A percentile compares a stretch with the other conserved stretches of the same genome.
phyloP scores from a whole-genome alignment of 2,329 filamentous ascomycete genomes.

The Cercospora sesami region DNA sequence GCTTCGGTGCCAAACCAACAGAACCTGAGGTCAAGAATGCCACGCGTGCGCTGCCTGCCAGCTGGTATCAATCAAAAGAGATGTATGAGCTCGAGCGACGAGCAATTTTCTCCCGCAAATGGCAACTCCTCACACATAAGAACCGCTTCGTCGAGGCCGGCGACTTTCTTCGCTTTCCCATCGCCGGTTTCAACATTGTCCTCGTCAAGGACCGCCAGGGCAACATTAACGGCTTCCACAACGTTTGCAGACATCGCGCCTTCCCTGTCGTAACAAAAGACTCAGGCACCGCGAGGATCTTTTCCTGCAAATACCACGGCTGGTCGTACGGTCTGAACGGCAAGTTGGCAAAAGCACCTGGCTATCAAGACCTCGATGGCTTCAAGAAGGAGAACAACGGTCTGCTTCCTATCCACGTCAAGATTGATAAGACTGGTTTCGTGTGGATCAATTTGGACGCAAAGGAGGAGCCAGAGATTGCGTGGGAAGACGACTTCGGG shows the following conservation, averaged over 20 bases:
- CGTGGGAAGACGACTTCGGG: constrained; percentile 57
- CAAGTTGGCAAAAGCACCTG: constrained; percentile 60
- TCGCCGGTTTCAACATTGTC: constrained; percentile 59
- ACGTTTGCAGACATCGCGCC: constrained; percentile 62
- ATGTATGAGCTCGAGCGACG: constrained; percentile 51
- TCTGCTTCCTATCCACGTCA: constrained; percentile 57
- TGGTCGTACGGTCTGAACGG: constrained; percentile 63
- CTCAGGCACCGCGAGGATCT: constrained; percentile 52
- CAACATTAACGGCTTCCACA: constrained; percentile 61
- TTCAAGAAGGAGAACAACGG: constrained; percentile 60
- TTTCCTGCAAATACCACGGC: constrained; percentile 63
- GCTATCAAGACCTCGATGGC: constrained; percentile 56
- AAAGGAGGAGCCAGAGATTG: constrained; percentile 47
- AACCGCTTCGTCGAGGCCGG: constrained; percentile 33
- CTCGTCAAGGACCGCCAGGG: constrained; percentile 53
- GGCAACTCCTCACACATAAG: constrained; percentile 40
- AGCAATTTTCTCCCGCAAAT: constrained; percentile 46
- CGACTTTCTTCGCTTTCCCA: constrained; percentile 50
- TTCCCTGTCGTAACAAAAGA: constrained; percentile 58
- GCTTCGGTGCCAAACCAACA: constrained; percentile 36
- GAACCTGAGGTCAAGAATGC: constrained; percentile 35
- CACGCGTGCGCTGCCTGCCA: constrained; percentile 44
- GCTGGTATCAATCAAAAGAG: constrained; percentile 48
- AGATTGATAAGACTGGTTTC: constrained; percentile 57
- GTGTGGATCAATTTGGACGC: constrained; percentile 61